Evolutionary conservation across 2,329 filamentous ascomycete genomes (phyloP).

Genomic region (Davidsoniella virescens): DNA sequence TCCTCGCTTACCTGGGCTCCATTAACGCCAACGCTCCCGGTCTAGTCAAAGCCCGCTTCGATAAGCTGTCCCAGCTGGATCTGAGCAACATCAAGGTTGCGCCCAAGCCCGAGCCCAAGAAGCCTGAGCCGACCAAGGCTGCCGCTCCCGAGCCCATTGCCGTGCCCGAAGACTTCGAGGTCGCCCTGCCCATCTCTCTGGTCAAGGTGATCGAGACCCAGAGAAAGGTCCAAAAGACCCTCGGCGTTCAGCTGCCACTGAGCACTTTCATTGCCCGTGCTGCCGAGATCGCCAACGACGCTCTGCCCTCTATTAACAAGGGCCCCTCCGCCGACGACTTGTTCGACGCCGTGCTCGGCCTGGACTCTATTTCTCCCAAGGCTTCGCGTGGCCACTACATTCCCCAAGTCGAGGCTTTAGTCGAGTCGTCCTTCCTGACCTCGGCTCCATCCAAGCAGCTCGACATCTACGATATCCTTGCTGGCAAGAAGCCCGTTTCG

Average conservation of each 20-base stretch:
- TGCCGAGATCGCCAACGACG: conserved; percentile 72
- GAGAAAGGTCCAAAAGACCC: conserved; percentile 57
- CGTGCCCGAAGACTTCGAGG: conserved; percentile 31
- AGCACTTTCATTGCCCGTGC: conserved; percentile 78
- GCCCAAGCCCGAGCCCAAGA: conserved; percentile 27
- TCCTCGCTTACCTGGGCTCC: conserved; percentile 73
- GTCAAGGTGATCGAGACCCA: conserved; percentile 65
- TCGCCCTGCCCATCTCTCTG: conserved; percentile 65
- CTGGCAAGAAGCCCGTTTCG: conserved; percentile 22
- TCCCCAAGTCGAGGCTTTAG: conserved; percentile 51
- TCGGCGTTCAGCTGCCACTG: conserved; percentile 68
- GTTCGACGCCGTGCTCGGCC: conserved; percentile 74
- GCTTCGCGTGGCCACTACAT: conserved; percentile 47
- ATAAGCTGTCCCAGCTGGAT: conserved; percentile 69
- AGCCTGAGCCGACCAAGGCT: conserved; percentile 22
- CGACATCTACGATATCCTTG: conserved; percentile 74
- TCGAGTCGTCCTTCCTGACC: conserved; percentile 26
- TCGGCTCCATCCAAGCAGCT: conserved; percentile 21
- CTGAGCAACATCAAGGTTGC: conserved; percentile 88
- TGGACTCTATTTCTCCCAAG: conserved; percentile 33
- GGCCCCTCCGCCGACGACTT: conserved; percentile 59
- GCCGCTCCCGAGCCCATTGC: conserved; percentile 25
- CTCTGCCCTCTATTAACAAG: conserved; percentile 47
- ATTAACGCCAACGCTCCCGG: conserved; percentile 58
- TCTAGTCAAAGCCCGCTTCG: conserved; percentile 52